These are phyloP conservation scores for Ilex asprella DNA, from an alignment of 257 asterid genomes.

Conservation along the genomic window DNA sequence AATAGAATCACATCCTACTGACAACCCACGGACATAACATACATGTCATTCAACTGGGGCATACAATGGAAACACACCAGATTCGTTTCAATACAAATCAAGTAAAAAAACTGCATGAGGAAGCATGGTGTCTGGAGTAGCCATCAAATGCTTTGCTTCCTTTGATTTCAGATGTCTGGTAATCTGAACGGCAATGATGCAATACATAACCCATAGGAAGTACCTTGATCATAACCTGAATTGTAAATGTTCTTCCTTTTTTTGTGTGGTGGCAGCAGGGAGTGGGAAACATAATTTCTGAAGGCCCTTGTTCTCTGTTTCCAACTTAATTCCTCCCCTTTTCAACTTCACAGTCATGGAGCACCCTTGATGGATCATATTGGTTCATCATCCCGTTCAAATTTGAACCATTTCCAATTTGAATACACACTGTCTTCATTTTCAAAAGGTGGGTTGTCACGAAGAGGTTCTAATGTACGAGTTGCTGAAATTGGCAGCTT, in stretches of 20 bases:
- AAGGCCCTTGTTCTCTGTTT: constrained; percentile 3
- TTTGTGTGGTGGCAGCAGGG: too few relatives aligned
- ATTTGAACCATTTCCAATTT: constrained; percentile 88
- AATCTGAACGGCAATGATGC: constrained; percentile 19
- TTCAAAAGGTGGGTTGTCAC: constrained; percentile 57
- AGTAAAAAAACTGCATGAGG: neutral
- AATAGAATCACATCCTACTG: neutral
- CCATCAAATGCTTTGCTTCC: neutral
- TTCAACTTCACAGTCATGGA: constrained; percentile 11
- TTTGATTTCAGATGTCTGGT: constrained; percentile 16
- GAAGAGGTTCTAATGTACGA: constrained; percentile 41
- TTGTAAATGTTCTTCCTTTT: too few relatives aligned
- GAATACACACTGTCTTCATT: constrained; percentile 66
- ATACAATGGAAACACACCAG: neutral
- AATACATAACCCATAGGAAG: constrained; percentile 18
- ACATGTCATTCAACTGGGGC: neutral
- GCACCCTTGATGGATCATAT: neutral
- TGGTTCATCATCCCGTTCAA: constrained; percentile 36
- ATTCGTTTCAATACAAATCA: neutral
- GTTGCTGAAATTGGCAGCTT: constrained; percentile 30
- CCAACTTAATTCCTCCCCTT: constrained; percentile 3
- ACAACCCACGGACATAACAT: neutral
- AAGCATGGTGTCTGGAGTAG: neutral
- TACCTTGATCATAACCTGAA: neutral
- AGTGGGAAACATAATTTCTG: neutral